Base-by-base conservation (phyloP, 73 alveolate genomes). In the Paramecium tetraurelia region DNA sequence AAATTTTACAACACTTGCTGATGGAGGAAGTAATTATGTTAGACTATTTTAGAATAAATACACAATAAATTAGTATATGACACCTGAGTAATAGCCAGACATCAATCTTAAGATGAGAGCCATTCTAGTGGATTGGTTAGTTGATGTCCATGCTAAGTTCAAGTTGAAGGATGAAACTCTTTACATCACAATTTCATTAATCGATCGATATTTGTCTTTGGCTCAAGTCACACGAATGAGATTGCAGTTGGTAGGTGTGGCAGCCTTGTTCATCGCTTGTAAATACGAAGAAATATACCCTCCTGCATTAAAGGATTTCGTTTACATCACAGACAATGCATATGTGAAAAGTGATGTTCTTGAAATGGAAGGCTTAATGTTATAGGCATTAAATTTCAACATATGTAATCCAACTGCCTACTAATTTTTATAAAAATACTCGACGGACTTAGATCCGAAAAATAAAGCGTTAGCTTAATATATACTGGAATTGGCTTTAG, bases 241-340 rank as follows among this genome's bases (percentile, higher is more conserved):
- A 59, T 90, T 96, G 22, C 93, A 96, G 75, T 93, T 96, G 21
- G 95, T 95, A 1, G 99, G 99, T 24, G 97, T 96, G 21, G 94
- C 97, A 24, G 95, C 97, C n/a, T 89, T 96, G 95, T 93, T 96
- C 71, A 95, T 96, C 9, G 99, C 99, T 18, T 90, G 96, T 18
- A 96, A 96, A 71, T 96, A 96, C 83, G 99, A 96, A 85, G 99
- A 96, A 50, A 96, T 96, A 27, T 96, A 96, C 63, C 93, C 99
- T 12, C 99, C 99, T 33, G 97, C 92, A 68, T 92, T 96, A 36
- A 95, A 93, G 59, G 99, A 96, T 83, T 96, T 95, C 71, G 97
- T 93, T n/a, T 94, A 96, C 83, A 92, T 95, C 6, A 95, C 97
- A 18, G 97, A 96, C 53, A 92, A 93, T 57, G 96, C 98, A 44